Percentiles rank a stretch among this genome's conserved stretches.
Conservation (phyloP, 805 yeast species). For the Metschnikowia anglica region DNA sequence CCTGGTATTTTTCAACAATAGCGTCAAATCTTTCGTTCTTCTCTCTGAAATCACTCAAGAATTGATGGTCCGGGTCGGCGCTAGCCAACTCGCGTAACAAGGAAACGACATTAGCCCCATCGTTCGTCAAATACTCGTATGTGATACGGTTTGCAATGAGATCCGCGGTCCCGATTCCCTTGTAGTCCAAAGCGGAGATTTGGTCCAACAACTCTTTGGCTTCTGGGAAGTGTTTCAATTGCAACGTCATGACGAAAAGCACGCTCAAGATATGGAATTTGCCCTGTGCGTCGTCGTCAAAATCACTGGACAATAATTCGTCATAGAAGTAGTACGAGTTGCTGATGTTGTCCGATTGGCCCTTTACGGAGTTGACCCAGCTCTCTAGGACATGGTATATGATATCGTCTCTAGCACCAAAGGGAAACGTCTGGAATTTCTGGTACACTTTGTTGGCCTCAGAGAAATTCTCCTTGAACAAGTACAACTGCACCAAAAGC, state of each 20-base stretch:
- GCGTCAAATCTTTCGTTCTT: conserved; percentile 67
- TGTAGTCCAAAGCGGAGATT: conserved; percentile 45
- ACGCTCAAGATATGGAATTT: conserved; percentile 46
- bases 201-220: conserved; percentile 58
- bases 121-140: conserved; percentile 48
- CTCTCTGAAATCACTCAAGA: conserved; percentile 56
- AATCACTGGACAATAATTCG: conserved; percentile 62
- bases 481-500: conserved; percentile 40
- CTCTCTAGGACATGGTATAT: conserved; percentile 78
- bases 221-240: conserved; percentile 78
- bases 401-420: conserved; percentile 56
- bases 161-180: conserved; percentile 34
- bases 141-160: conserved; percentile 66
- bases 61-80: conserved; percentile 56
- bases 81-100: conserved; percentile 47
- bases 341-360: conserved; percentile 41
- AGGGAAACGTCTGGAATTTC: conserved; percentile 35
- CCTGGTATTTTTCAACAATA: conserved; percentile 58
- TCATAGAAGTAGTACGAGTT: conserved; percentile 65
- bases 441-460: conserved; percentile 35
- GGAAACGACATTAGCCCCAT: conserved; percentile 44
- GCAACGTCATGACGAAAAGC: conserved; percentile 72
- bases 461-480: conserved; percentile 36
- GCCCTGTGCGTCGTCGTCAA: conserved; percentile 37
- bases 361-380: conserved; percentile 48